These are phyloP conservation scores for Cylindrotheca closterium DNA, from an alignment of 108 stramenopile genomes.

Conservation along the genomic window DNA sequence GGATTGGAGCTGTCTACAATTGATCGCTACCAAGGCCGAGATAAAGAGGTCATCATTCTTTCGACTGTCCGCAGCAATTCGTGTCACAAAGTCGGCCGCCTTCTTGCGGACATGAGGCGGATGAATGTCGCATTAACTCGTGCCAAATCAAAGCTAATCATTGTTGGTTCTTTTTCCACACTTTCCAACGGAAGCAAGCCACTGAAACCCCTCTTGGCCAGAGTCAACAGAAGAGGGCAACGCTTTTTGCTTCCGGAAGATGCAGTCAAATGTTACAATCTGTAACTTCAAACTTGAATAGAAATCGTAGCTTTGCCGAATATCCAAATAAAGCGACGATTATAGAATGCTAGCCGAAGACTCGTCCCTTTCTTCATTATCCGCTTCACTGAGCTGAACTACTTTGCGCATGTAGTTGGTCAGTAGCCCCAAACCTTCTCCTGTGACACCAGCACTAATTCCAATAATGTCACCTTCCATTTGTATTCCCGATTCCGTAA, in stretches of 20 bases:
- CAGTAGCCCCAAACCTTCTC: slow-evolving; percentile 63
- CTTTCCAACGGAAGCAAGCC: slow-evolving; percentile 59
- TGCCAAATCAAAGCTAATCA: slow-evolving; percentile 86
- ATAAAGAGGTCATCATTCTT: slow-evolving; percentile 83
- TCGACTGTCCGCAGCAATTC: slow-evolving; percentile 85
- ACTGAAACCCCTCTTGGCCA: slow-evolving; percentile 63
- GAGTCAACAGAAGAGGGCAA: slow-evolving; percentile 29
- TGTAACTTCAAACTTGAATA: no score
- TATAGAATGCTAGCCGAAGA: not conserved
- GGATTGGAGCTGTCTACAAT: slow-evolving; percentile 89
- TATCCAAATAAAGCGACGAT: no score
- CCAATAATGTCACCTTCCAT: slow-evolving; percentile 62
- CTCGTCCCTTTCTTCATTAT: not conserved
- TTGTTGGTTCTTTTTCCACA: slow-evolving; percentile 82
- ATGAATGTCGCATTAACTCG: slow-evolving; percentile 91
- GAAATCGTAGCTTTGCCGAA: no score
- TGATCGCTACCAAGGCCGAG: slow-evolving; percentile 90
- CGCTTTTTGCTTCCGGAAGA: slow-evolving; percentile 25
- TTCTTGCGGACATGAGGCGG: slow-evolving; percentile 80
- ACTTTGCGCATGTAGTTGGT: slow-evolving; percentile 57
- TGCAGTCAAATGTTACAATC: slow-evolving; percentile 23
- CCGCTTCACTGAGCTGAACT: slow-evolving; percentile 3
- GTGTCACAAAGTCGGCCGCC: slow-evolving; percentile 58
- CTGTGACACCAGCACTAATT: slow-evolving; percentile 83
- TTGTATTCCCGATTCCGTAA: slow-evolving; percentile 59